Conservation (phyloP, 495 filamentous ascomycete species). For the Xylaria palmicola region DNA sequence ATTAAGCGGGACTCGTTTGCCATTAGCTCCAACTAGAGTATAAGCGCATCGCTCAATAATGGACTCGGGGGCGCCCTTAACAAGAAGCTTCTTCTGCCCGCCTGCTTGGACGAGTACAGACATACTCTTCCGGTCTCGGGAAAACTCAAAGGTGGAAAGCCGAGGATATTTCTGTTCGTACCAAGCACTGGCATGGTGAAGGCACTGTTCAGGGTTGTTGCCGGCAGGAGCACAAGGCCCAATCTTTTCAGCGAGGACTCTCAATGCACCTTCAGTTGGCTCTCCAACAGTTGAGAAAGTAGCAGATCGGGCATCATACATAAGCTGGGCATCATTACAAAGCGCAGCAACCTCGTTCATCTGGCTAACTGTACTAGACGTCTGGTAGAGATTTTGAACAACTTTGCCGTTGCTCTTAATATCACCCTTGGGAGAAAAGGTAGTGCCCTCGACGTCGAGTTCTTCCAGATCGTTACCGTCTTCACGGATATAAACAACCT, state of each 20-base stretch:
- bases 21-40: slow-evolving; percentile 69
- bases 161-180: slow-evolving; percentile 75
- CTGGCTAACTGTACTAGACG: slow-evolving; percentile 76
- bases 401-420: slow-evolving; percentile 66
- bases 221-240: slow-evolving; percentile 54
- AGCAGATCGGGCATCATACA: slow-evolving; percentile 71
- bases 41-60: slow-evolving; percentile 88
- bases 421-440: slow-evolving; percentile 80
- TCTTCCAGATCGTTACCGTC: slow-evolving; percentile 77
- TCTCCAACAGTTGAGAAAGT: slow-evolving; percentile 87
- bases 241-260: slow-evolving; percentile 91
- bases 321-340: slow-evolving; percentile 86
- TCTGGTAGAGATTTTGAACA: slow-evolving; percentile 65
- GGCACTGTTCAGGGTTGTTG: slow-evolving; percentile 50
- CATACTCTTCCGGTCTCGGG: slow-evolving; percentile 98
- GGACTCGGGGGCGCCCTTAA: slow-evolving; percentile 95
- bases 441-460: slow-evolving; percentile 88
- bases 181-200: slow-evolving; percentile 78
- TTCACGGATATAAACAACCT: slow-evolving; percentile 77
- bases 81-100: slow-evolving; percentile 73
- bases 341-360: slow-evolving; percentile 85
- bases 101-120: slow-evolving; percentile 80
- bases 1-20: slow-evolving; percentile 68
- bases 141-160: slow-evolving; percentile 93
- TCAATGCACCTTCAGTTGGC: slow-evolving; percentile 91